Evolutionary conservation across 345 rosid species (phyloP).

Genomic region (Rhodamnia argentea): DNA sequence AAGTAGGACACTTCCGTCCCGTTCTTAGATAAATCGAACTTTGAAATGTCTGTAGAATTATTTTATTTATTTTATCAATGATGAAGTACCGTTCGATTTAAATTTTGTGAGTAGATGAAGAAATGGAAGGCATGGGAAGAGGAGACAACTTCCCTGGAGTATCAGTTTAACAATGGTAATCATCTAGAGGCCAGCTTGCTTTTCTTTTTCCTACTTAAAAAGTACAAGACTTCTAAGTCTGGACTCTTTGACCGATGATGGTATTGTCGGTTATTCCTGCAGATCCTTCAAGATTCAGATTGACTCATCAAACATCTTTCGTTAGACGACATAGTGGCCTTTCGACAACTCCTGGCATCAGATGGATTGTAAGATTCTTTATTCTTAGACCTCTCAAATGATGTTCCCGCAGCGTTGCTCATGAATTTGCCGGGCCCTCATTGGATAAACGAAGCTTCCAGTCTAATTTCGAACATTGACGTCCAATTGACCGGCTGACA

Average conservation of each 20-base stretch:
- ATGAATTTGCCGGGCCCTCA: not conserved
- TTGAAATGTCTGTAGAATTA: not conserved
- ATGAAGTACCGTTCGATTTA: not conserved
- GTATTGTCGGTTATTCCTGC: not conserved
- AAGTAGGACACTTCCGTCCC: conserved; percentile 5
- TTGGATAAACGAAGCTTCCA: not conserved
- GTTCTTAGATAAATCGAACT: not conserved
- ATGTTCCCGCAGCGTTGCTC: not conserved
- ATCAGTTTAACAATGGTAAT: conserved; percentile 29
- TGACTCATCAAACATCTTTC: conserved; percentile 35
- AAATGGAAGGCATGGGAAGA: conserved; percentile 35
- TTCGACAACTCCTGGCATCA: conserved; percentile 22
- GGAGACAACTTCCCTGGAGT: conserved; percentile 34
- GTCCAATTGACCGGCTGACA: not conserved
- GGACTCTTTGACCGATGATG: not conserved
- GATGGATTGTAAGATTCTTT: conserved; percentile 29
- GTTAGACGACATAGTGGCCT: conserved; percentile 31
- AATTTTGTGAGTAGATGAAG: conserved; percentile 18
- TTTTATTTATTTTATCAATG: not conserved
- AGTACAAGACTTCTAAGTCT: not conserved
- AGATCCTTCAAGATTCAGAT: conserved; percentile 41
- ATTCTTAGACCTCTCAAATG: not conserved
- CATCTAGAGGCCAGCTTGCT: not conserved
- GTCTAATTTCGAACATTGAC: not conserved
- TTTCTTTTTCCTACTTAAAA: not conserved